phyloP scores from a whole-genome alignment of 2,329 filamentous ascomycete species.

The Colletotrichum sp. region DNA sequence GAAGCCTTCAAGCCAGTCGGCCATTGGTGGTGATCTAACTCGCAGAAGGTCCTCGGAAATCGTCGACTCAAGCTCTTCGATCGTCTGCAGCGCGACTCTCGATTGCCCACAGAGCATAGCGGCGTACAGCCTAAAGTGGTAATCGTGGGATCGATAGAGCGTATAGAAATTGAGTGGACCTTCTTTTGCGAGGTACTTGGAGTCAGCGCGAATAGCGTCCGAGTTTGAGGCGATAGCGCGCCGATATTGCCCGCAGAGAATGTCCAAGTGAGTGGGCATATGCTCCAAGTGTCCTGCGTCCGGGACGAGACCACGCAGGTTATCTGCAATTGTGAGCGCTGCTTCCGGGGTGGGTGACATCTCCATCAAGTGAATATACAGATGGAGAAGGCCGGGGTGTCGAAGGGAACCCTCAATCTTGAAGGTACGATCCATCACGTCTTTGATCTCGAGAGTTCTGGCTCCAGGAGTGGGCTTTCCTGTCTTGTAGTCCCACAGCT shows the following conservation, averaged over 20 bases:
- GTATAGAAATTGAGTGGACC: slow-evolving; percentile 77
- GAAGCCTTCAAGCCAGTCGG: slow-evolving; percentile 79
- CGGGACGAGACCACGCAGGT: slow-evolving; percentile 68
- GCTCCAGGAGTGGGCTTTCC: slow-evolving; percentile 27
- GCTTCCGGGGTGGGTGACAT: slow-evolving; percentile 73
- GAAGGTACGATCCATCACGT: slow-evolving; percentile 52
- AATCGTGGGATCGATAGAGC: slow-evolving; percentile 76
- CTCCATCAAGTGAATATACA: slow-evolving; percentile 81
- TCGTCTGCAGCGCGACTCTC: slow-evolving; percentile 65
- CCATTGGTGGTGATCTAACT: slow-evolving; percentile 74
- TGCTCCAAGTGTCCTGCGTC: slow-evolving; percentile 75
- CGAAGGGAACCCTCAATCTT: slow-evolving; percentile 47
- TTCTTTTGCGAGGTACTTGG: slow-evolving; percentile 64
- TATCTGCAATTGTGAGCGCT: slow-evolving; percentile 65
- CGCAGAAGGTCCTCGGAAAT: slow-evolving; percentile 69
- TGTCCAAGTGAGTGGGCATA: slow-evolving; percentile 81
- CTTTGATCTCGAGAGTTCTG: slow-evolving; percentile 29
- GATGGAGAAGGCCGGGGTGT: slow-evolving; percentile 75
- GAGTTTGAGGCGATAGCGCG: slow-evolving; percentile 71
- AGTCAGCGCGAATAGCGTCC: slow-evolving; percentile 70
- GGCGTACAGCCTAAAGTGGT: slow-evolving; percentile 77
- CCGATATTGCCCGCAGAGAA: slow-evolving; percentile 74
- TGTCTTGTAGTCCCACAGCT: slow-evolving; percentile 45
- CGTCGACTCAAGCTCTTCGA: slow-evolving; percentile 61
- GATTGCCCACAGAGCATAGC: slow-evolving; percentile 79